Base-by-base conservation (phyloP, 768 basidiomycete genomes). In the Suillus sp. region DNA sequence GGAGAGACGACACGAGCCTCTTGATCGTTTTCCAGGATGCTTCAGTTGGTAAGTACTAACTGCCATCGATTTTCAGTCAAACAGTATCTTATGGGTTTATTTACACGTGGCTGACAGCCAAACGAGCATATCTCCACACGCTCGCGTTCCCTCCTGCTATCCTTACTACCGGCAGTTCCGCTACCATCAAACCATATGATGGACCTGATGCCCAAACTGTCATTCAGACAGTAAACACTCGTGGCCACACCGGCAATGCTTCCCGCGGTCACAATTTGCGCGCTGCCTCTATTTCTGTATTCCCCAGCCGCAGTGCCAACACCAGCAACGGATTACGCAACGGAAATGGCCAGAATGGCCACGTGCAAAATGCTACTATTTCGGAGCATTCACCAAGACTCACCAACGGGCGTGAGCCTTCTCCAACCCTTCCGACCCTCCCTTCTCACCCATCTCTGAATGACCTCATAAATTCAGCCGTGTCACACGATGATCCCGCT, bases 1-100 rank as follows among this genome's bases (percentile, higher is more conserved):
- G 97, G 97, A 85, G 87, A 70, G 96, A 99, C 77, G 97, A 99
- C 77, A 95, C 93, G 42, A 96, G 92, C 72, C 91, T 96, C 45
- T 80, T 96, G 69, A 91, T 97, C 68, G 97, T 99, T 61, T 99
- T 99, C 74, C 85, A 86, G 66, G 97, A 99, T 78, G 87, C 97
- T 62, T 81, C 84, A 55, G 83, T 91, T 50, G 96, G 97, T 98
- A 72, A 82, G 96, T 84, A 57, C 63, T 60, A 54, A 66, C 48
- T 20, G 7, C 37, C n/a, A n/a, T 55, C n/a, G 51, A 37, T 56
- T 64, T 64, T 64, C 42, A 60, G 50, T 40, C 16, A 11, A 34
- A 25, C 56, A 25, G 27, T 20, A 50, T 56, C 55, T 62, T 42
- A 67, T 57, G 42, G 45, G 32, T 40, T 40, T 40, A 60, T 37